Evolutionary conservation across 176 grass and related monocot species (phyloP).

Genomic region (Oryza australiensis): DNA sequence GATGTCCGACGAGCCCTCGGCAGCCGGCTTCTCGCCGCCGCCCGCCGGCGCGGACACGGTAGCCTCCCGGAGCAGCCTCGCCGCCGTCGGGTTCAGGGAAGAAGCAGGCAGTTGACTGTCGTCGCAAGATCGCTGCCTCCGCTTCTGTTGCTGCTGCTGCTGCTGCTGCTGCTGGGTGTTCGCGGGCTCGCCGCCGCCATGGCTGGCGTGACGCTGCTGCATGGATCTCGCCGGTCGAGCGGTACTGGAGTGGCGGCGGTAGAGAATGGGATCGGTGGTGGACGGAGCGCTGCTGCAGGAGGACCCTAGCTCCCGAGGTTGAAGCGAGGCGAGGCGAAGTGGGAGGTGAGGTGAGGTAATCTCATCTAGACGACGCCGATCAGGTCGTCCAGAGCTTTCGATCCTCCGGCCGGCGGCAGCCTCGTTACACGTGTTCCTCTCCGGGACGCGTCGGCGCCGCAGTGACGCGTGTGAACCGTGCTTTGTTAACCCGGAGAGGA

Average conservation of each 20-base stretch:
- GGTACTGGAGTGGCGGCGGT: neutral
- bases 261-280: neutral
- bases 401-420: neutral
- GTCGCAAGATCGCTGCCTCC: neutral
- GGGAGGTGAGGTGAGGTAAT: neutral
- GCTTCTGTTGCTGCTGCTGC: conserved; percentile 16
- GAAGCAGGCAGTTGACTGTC: neutral
- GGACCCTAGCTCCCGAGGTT: too few relatives aligned
- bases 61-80: conserved; percentile 47
- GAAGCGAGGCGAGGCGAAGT: too few relatives aligned
- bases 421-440: conserved; percentile 10
- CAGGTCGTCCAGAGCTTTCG: conserved; percentile 3
- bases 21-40: conserved; percentile 16
- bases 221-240: neutral
- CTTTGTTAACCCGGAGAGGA: neutral
- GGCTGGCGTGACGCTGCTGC: conserved; percentile 1
- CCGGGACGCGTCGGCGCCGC: too few relatives aligned
- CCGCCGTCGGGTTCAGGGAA: conserved; percentile 53
- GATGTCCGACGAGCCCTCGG: conserved; percentile 44
- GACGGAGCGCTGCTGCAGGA: neutral
- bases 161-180: neutral
- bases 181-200: neutral
- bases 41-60: conserved; percentile 36
- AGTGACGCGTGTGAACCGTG: neutral
- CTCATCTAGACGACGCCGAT: too few relatives aligned